Evolutionary conservation across 805 yeast species (phyloP), one percentile per base, ranked within the genome.

Genomic region (Cyberlindnera nakhonratchasimensis): DNA sequence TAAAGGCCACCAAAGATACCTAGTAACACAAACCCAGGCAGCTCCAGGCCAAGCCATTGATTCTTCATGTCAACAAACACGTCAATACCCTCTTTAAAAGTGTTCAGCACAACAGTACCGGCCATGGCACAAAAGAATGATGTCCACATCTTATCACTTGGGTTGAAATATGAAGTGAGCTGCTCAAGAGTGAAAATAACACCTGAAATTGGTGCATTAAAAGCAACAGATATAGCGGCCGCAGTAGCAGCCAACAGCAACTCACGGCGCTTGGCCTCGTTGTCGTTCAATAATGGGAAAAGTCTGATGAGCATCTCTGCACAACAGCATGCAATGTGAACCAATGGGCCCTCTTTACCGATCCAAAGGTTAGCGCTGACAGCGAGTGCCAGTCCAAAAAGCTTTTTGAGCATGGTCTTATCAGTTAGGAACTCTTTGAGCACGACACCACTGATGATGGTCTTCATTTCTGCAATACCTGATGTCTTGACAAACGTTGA

Each of bases 191-290:
- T 82, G 59, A 86, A 88, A 24, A 87, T 59, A 2, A 88, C 93
- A 1, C 96, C 96, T 7, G 95, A 95, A 42, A 88, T 80, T 3
- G 96, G 96, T 0, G 95, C 80, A 46, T 83, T 84, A 62, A 87
- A 86, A 1, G 96, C 95, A 12, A 84, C 86, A 0, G 90, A 78
- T 19, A 87, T 82, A 5, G 96, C 96, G 1, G 90, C 81, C 1
- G 95, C 90, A 1, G 86, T 75, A 0, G 90, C 86, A 1, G 95
- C 89, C 16, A 82, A 70, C 13, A 82, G 58, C 9, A 87, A 55
- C 47, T 85, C 91, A 43, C 96, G 71, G 44, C 74, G 67, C 8
- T 71, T 62, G 1, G 86, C 87, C 54, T 81, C 87, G 47, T 75
- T 76, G 1, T 55, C 54, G 21, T 56, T 43, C 35, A 64, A 40